These are phyloP conservation scores for Boletus pseudopeckii DNA, from an alignment of 768 basidiomycete species.

Conservation along the genomic window DNA sequence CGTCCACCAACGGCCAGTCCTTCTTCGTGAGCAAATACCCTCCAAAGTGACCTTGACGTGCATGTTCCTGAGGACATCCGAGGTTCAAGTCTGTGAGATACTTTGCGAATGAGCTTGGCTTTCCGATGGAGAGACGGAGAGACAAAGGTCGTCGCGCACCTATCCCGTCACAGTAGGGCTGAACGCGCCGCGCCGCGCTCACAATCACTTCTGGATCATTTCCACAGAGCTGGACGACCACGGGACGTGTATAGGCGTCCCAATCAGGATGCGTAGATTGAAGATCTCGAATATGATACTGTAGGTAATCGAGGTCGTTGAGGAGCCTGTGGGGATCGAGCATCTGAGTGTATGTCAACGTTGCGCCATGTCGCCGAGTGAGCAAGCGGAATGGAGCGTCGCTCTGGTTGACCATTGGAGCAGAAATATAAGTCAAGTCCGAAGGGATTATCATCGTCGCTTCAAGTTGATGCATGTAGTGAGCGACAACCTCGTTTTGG, in stretches of 20 bases:
- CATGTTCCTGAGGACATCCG: conserved; percentile 74
- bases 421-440: conserved; percentile 47
- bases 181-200: conserved; percentile 55
- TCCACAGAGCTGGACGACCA: conserved; percentile 73
- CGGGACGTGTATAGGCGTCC: conserved; percentile 38
- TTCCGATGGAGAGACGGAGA: not conserved
- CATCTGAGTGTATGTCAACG: conserved; percentile 77
- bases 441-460: conserved; percentile 13
- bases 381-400: conserved; percentile 72
- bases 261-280: conserved; percentile 16
- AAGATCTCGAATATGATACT: conserved; percentile 60
- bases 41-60: conserved; percentile 64
- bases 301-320: conserved; percentile 61
- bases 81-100: conserved; percentile 63
- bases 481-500: not conserved
- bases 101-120: conserved; percentile 8
- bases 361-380: conserved; percentile 59
- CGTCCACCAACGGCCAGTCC: conserved; percentile 67
- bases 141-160: conserved; percentile 38
- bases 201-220: conserved; percentile 63
- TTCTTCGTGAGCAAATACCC: conserved; percentile 71
- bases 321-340: conserved; percentile 59
- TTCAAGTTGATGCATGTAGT: not conserved
- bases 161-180: conserved; percentile 63
- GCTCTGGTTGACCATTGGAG: conserved; percentile 80